Evolutionary conservation across 1,139 yeast genomes (phyloP).

Genomic region (Hemisphaericaspora subhashii): DNA sequence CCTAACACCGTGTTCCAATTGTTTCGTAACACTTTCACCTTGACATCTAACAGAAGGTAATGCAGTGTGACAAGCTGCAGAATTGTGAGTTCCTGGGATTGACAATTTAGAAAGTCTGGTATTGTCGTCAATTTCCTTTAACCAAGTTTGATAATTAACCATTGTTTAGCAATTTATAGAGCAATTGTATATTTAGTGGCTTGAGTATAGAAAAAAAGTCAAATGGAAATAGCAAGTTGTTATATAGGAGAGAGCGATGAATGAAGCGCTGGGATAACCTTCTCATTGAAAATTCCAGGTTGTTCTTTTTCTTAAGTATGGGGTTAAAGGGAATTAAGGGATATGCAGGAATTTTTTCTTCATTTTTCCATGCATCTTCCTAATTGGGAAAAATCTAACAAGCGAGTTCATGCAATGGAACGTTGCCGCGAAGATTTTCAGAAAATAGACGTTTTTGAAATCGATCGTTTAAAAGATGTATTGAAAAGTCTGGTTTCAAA

Average conservation of each 20-base stretch:
- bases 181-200: no score
- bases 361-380: background rate
- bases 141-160: slow-evolving; percentile 55
- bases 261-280: background rate
- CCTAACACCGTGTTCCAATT: slow-evolving; percentile 70
- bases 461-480: background rate
- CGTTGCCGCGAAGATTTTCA: no score
- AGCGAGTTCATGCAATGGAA: no score
- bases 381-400: no score
- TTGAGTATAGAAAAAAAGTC: no score
- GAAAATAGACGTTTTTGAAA: background rate
- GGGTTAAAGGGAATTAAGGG: background rate
- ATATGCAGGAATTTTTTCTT: background rate
- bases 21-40: slow-evolving; percentile 58
- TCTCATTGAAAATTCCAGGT: background rate
- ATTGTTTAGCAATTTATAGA: slow-evolving; percentile 21
- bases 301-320: no score
- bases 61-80: slow-evolving; percentile 74
- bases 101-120: slow-evolving; percentile 54
- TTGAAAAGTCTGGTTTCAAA: no score
- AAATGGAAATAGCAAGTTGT: background rate
- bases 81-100: slow-evolving; percentile 79
- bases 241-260: background rate
- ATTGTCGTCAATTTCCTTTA: slow-evolving; percentile 54
- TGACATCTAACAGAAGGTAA: slow-evolving; percentile 82